Evolutionary conservation across 352 stramenopile genomes (phyloP).

Genomic region (Pythium aphanidermatum): DNA sequence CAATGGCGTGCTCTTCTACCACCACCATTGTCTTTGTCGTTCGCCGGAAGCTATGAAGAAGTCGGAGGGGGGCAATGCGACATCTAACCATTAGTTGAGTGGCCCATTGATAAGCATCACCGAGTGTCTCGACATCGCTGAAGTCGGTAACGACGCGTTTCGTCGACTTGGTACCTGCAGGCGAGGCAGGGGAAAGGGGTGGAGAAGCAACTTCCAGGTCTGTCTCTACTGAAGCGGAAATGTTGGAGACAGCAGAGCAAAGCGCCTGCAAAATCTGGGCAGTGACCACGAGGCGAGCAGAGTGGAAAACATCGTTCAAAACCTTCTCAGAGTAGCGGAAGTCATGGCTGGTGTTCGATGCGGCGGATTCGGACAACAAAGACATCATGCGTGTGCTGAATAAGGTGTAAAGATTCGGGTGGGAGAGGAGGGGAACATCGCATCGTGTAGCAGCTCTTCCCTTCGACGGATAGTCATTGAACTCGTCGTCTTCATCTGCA

Average conservation of each 20-base stretch:
- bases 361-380: slow-evolving; percentile 1
- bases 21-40: slow-evolving; percentile 16
- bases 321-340: slow-evolving; percentile 30
- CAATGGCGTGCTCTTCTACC: slow-evolving; percentile 39
- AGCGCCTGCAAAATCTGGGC: slow-evolving; percentile 57
- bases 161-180: background rate
- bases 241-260: slow-evolving; percentile 10
- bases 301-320: slow-evolving; percentile 50
- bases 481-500: slow-evolving; percentile 50
- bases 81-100: slow-evolving; percentile 39
- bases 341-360: slow-evolving; percentile 9
- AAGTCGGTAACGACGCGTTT: slow-evolving; percentile 25
- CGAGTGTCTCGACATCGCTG: slow-evolving; percentile 46
- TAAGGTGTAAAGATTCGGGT: slow-evolving; percentile 42
- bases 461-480: background rate
- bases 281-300: slow-evolving; percentile 45
- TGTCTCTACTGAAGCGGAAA: background rate
- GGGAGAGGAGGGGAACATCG: slow-evolving; percentile 35
- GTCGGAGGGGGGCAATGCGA: slow-evolving; percentile 19
- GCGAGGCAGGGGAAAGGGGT: slow-evolving; percentile 1
- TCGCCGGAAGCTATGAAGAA: background rate
- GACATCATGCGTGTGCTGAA: slow-evolving; percentile 46
- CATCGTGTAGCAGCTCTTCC: background rate
- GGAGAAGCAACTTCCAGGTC: background rate
- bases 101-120: slow-evolving; percentile 48